Base-by-base conservation (phyloP, 2,329 filamentous ascomycete species). In the Colletotrichum higginsianum region DNA sequence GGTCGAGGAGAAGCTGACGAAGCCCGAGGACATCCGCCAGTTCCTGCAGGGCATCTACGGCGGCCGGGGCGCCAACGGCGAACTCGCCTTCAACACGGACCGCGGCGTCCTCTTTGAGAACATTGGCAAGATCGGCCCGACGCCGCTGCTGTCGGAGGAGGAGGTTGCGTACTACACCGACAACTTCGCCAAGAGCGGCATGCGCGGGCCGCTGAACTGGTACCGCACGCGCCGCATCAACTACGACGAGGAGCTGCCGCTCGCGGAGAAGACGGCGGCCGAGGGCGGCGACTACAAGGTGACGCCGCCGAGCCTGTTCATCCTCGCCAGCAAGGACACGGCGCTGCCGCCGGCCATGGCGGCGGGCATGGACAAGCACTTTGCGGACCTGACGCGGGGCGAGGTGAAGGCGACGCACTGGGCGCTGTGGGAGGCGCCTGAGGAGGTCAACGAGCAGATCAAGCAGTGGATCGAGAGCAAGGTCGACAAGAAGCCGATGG, bases 191-290 rank as follows among this genome's bases (percentile, higher is more conserved):
- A 87, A 88, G 52, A 88, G 91, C 78, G 94, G 94, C 56, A 81
- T 98, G 75, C 89, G 91, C 74, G 94, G 94, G 0, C 94, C 94
- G 18, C 85, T 94, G 72, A 96, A 95, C 82, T 98, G 94, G 94
- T 99, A 99, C 83, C 91, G 95, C 53, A 93, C 89, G 3, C 86
- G 89, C 23, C 84, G 89, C 80, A 81, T 92, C 74, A 98, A 97
- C 81, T 93, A 86, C 79, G 88, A 94, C 50, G 94, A 98, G 74
- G 96, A 98, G 78, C 75, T 80, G 58, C 80, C 85, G 52, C 84
- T 93, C 50, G 85, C 90, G 63, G 84, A 88, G 72, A 90, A 91
- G 77, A 90, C 74, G 44, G 52, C 58, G 53, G 63, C 63, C 46
- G 65, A 49, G 9, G 69, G 66, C 23, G 40, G 16, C 30, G 66